Conservation (phyloP, 2,329 filamentous ascomycete species). For the Aureobasidium sp. region DNA sequence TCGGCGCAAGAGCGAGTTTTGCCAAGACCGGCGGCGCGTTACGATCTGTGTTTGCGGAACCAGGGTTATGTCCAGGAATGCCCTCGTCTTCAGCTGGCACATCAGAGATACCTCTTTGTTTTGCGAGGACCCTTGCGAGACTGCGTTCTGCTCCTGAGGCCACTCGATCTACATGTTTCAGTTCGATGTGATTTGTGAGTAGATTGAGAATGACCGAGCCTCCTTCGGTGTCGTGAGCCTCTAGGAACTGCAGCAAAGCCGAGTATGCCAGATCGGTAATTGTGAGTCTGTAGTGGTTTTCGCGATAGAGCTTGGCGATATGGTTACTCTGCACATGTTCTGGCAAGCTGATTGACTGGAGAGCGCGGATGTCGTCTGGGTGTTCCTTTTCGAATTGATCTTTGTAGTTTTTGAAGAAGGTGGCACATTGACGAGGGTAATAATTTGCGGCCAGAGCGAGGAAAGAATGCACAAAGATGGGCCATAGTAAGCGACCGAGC, state of each 20-base stretch:
- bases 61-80: slow-evolving; percentile 58
- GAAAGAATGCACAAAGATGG: slow-evolving; percentile 87
- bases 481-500: slow-evolving; percentile 81
- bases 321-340: slow-evolving; percentile 70
- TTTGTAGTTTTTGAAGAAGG: slow-evolving; percentile 63
- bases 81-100: slow-evolving; percentile 59
- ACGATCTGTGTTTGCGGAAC: slow-evolving; percentile 52
- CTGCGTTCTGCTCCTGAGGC: slow-evolving; percentile 48
- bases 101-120: slow-evolving; percentile 46
- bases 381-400: slow-evolving; percentile 68
- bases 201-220: slow-evolving; percentile 71
- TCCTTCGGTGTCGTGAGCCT: slow-evolving; percentile 74
- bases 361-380: slow-evolving; percentile 65
- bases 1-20: slow-evolving; percentile 65
- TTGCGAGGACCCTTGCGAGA: slow-evolving; percentile 51
- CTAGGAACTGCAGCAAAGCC: slow-evolving; percentile 78
- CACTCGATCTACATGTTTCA: slow-evolving; percentile 51
- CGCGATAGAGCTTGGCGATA: slow-evolving; percentile 70
- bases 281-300: slow-evolving; percentile 82
- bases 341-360: slow-evolving; percentile 67
- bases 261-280: slow-evolving; percentile 79
- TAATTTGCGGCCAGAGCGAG: slow-evolving; percentile 67
- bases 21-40: slow-evolving; percentile 51
- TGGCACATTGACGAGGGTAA: slow-evolving; percentile 62
- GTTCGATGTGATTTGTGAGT: slow-evolving; percentile 53